These are phyloP conservation scores for Penicillium bovifimosum DNA, from an alignment of 495 filamentous ascomycete species.

Conservation along the genomic window DNA sequence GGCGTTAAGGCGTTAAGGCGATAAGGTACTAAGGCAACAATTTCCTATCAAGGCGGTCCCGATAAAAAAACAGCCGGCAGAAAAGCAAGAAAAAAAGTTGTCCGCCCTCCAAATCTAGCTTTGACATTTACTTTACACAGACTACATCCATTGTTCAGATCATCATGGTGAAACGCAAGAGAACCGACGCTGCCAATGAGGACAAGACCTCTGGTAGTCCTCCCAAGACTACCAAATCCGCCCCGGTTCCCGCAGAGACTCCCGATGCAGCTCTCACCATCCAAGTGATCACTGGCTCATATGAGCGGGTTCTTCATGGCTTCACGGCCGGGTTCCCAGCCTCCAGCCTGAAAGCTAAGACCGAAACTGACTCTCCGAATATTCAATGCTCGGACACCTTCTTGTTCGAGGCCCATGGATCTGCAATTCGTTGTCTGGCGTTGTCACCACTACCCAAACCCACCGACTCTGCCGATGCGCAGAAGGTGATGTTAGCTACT, in stretches of 20 bases:
- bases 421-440: slow-evolving; percentile 83
- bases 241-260: slow-evolving; percentile 19
- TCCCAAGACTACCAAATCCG: slow-evolving; percentile 34
- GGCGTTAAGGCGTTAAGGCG: slow-evolving; percentile 10
- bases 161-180: slow-evolving; percentile 74
- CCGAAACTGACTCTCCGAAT: slow-evolving; percentile 22
- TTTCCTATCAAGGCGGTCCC: slow-evolving; percentile 11
- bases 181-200: slow-evolving; percentile 42
- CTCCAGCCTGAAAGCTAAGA: slow-evolving; percentile 20
- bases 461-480: slow-evolving; percentile 44
- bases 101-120: slow-evolving; percentile 12
- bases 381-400: slow-evolving; percentile 87
- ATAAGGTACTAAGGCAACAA: slow-evolving; percentile 10
- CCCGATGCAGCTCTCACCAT: slow-evolving; percentile 50
- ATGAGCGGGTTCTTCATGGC: slow-evolving; percentile 90
- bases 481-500: slow-evolving; percentile 80
- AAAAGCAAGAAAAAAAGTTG: slow-evolving; percentile 24
- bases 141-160: slow-evolving; percentile 2
- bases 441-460: slow-evolving; percentile 69
- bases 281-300: slow-evolving; percentile 89
- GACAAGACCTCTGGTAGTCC: slow-evolving; percentile 23
- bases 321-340: slow-evolving; percentile 66
- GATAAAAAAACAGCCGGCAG: slow-evolving; percentile 20
- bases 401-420: slow-evolving; percentile 88
- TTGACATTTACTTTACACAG: slow-evolving; percentile 5